Evolutionary conservation across 129 eudicot species (phyloP).

Genomic region (Flaveria linearis): DNA sequence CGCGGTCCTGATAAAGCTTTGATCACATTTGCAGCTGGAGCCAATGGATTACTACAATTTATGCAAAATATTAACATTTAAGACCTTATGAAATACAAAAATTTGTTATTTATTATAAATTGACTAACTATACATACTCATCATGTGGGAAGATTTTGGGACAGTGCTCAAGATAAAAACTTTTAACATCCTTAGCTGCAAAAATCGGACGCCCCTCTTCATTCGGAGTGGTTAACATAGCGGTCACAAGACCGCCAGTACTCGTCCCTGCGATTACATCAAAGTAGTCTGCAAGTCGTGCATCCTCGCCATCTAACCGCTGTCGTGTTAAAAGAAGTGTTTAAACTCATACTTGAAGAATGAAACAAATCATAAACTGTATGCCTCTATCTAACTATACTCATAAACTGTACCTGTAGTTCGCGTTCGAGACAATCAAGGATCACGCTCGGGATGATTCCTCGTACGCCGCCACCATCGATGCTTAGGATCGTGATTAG

Average conservation of each 20-base stretch:
- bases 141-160: constrained; percentile 53
- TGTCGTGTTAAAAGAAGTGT: neutral
- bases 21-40: neutral
- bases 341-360: neutral
- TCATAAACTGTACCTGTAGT: constrained; percentile 27
- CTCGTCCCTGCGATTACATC: constrained; percentile 60
- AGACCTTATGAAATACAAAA: neutral
- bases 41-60: neutral
- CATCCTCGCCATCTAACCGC: constrained; percentile 53
- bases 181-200: constrained; percentile 46
- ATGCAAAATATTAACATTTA: neutral
- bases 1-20: constrained; percentile 40
- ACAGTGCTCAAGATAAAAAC: constrained; percentile 44
- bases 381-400: neutral
- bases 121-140: constrained; percentile 10
- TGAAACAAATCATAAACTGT: neutral
- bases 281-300: constrained; percentile 56
- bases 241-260: constrained; percentile 58
- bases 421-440: constrained; percentile 42
- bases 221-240: constrained; percentile 55
- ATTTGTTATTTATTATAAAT: neutral
- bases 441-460: constrained; percentile 49
- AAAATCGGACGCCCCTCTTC: constrained; percentile 43
- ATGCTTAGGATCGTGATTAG: constrained; percentile 53
- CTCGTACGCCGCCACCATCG: constrained; percentile 59